These are phyloP conservation scores for Ceratocystis diversiconidia DNA, from an alignment of 2,329 filamentous ascomycete species.

Conservation along the genomic window DNA sequence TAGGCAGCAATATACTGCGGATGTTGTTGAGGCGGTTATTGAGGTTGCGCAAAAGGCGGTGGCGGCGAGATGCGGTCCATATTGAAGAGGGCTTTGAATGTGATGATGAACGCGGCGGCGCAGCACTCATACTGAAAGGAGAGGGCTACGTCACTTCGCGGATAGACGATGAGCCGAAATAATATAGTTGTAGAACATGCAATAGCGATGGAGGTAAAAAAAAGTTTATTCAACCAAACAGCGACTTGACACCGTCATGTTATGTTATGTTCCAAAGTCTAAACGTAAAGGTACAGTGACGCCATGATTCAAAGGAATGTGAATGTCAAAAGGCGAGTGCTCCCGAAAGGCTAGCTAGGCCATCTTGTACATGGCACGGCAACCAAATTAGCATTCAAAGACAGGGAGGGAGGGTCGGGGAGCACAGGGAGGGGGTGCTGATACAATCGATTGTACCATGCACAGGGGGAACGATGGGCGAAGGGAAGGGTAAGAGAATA, in stretches of 20 bases:
- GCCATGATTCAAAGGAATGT: conserved; percentile 1
- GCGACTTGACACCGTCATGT: not conserved
- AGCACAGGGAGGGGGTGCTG: not conserved
- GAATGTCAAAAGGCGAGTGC: not conserved
- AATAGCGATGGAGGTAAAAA: not conserved
- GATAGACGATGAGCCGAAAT: not conserved
- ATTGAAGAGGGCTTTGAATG: conserved; percentile 1
- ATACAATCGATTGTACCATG: not conserved
- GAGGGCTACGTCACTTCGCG: not conserved
- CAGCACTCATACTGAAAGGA: not conserved
- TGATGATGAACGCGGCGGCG: conserved; percentile 1
- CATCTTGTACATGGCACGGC: not conserved
- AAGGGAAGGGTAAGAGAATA: not conserved
- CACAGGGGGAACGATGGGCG: not conserved
- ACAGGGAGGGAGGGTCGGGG: not conserved
- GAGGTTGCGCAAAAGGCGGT: conserved; percentile 14
- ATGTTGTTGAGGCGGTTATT: conserved; percentile 11
- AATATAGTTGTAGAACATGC: not conserved
- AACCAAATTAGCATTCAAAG: not conserved
- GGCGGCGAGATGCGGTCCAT: conserved; percentile 16
- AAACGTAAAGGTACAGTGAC: not conserved
- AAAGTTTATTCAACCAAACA: not conserved
- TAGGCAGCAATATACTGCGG: conserved; percentile 1
- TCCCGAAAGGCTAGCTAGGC: not conserved
- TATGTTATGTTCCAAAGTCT: not conserved